Percentiles rank a stretch among this genome's conserved stretches.
These are phyloP conservation scores for Simplicillium sp. DNA, from an alignment of 2,329 filamentous ascomycete species.

Conservation along the genomic window DNA sequence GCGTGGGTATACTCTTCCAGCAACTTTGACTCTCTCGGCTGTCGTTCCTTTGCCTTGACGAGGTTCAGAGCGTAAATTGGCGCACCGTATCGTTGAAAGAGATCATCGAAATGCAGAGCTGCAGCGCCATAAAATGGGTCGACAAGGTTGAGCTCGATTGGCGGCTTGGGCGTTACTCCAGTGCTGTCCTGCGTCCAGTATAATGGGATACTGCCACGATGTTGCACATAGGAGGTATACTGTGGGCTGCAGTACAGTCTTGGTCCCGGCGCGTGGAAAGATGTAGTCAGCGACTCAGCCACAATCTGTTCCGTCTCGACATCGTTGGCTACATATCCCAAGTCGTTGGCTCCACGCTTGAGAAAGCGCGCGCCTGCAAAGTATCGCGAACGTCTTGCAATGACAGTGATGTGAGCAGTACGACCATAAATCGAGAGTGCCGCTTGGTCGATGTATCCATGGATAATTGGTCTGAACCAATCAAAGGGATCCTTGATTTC, in stretches of 20 bases:
- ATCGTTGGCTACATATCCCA: conserved; percentile 95
- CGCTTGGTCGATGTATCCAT: conserved; percentile 93
- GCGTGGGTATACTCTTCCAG: conserved; percentile 80
- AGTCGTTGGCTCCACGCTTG: conserved; percentile 88
- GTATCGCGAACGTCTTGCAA: conserved; percentile 82
- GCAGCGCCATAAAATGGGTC: conserved; percentile 94
- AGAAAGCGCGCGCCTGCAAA: conserved; percentile 92
- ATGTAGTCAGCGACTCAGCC: conserved; percentile 86
- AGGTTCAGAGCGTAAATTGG: conserved; percentile 89
- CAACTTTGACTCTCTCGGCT: conserved; percentile 84
- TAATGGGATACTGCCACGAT: conserved; percentile 90
- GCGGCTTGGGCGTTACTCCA: conserved; percentile 90
- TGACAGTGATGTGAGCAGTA: conserved; percentile 83
- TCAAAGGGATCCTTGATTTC: conserved; percentile 76
- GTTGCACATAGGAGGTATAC: conserved; percentile 94
- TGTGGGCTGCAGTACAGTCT: conserved; percentile 79
- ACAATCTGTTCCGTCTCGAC: conserved; percentile 99
- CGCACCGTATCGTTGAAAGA: conserved; percentile 87
- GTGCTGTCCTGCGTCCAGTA: conserved; percentile 97
- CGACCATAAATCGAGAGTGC: conserved; percentile 79
- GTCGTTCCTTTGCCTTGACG: conserved; percentile 80
- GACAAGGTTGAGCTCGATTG: conserved; percentile 89
- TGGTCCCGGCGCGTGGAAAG: conserved; percentile 85
- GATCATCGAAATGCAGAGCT: conserved; percentile 86
- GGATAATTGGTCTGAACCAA: conserved; percentile 93